Base-by-base conservation (phyloP, 129 eudicot species). In the Daucus carota region DNA sequence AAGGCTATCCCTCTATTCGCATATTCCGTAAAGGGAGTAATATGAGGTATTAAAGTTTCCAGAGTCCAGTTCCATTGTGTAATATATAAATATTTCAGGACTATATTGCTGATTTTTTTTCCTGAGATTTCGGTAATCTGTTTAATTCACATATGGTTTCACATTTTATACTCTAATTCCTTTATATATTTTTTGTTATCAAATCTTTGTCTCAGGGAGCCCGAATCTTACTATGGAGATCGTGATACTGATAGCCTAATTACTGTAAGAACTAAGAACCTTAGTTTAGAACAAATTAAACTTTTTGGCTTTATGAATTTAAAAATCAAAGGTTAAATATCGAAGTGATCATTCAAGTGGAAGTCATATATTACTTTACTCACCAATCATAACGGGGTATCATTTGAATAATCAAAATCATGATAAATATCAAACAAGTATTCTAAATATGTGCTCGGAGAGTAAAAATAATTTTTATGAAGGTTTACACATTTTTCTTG, bases 1-100 rank as follows among this genome's bases (percentile, higher is more conserved):
- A 94, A 82, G 99, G 96, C 48, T 94, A 94, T 81, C 99, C 99
- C 63, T 94, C 99, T 43, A 91, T 94, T 74, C 96, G 99, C 81
- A 92, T 94, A 76, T 94, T 91, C 81, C 93, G 97, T 13, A 94
- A 91, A 89, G 99, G 96, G 78, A 89, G 86, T 78, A 94, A 94
- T 85, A 71, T 86, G 43, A 89, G 80, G 99, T 82, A 89, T 79
- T 75, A 32, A 52, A 10, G 3, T 57, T 24, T 57, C 6, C 15
- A 57, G 32, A 57, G 6, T 9, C 32, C 6, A 57, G 3, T 57
- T n/a, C 6, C 32, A 24, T 0, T 57, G 4, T 57, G 11, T n/a
- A 29, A 63, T 60, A 60, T 60, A 12, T n/a, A 57, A n/a, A 24
- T 26, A 26, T 52, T 20, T 59, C 16, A n/a, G 15, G 38, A 20